phyloP scores from a whole-genome alignment of 495 filamentous ascomycete species.

The Lophiotrema nucula region DNA sequence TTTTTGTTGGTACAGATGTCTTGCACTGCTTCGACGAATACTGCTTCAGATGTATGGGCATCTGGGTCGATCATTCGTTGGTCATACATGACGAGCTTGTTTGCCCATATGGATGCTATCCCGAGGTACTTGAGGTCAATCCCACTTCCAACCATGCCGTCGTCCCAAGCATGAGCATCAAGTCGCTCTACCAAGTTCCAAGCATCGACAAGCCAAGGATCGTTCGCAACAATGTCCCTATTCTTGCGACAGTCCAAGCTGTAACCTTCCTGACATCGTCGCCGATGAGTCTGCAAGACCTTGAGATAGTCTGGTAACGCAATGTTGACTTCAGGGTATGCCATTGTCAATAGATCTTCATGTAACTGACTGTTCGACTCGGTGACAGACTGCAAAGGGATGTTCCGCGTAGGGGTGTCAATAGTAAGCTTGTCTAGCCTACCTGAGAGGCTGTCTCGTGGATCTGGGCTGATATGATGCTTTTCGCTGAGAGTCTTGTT shows the following conservation, averaged over 20 bases:
- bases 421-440: constrained; percentile 31
- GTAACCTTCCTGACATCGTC: constrained; percentile 70
- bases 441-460: constrained; percentile 25
- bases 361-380: constrained; percentile 33
- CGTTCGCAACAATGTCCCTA: constrained; percentile 62
- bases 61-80: constrained; percentile 33
- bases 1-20: constrained; percentile 50
- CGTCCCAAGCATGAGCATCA: constrained; percentile 52
- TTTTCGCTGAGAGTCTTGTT: constrained; percentile 26
- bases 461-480: constrained; percentile 19
- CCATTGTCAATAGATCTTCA: constrained; percentile 38
- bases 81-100: constrained; percentile 58
- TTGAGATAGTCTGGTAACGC: constrained; percentile 29
- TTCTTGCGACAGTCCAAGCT: constrained; percentile 72
- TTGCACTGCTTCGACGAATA: constrained; percentile 51
- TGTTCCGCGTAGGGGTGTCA: constrained; percentile 26
- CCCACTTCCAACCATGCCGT: constrained; percentile 69
- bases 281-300: constrained; percentile 43
- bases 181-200: constrained; percentile 55
- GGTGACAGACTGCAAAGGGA: constrained; percentile 18
- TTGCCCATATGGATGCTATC: constrained; percentile 75
- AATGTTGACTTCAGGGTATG: constrained; percentile 41
- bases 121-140: constrained; percentile 86
- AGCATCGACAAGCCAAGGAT: constrained; percentile 70
- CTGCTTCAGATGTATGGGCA: constrained; percentile 19